Base-by-base conservation (phyloP, 345 rosid genomes). In the Hypericum androsaemum region DNA sequence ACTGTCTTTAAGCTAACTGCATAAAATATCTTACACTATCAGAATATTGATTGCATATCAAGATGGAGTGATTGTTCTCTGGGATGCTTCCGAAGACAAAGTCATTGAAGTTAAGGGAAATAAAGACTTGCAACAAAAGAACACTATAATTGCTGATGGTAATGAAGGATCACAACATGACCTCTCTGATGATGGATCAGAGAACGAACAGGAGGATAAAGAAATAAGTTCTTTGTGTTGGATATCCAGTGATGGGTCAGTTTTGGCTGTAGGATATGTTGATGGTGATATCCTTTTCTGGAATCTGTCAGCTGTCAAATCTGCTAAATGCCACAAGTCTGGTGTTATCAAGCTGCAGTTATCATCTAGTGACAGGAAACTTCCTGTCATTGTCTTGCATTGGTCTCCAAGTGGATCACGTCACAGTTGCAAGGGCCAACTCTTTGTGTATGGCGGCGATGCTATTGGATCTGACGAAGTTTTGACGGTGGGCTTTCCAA, bases 221-320 rank as follows among this genome's bases (percentile, higher is more conserved):
- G 88, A 89, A 74, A 86, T 89, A 69, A 78, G 77, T 73, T 76
- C 94, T 61, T 68, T 89, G 49, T 81, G 97, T 69, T 89, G 97
- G 97, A 87, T 89, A 59, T 80, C 94, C 38, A 54, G 74, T 47
- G 71, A 74, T 72, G 97, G 95, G 45, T 83, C 97, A 43, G 62
- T 83, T 70, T 81, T 86, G 64, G 89, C 89, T 12, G 94, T 81
- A 53, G 97, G 97, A 57, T 89, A 83, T 72, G 73, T 80, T 15
- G 97, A 86, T 64, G 95, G 97, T 36, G 97, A 89, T 71, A 78
- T 86, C 67, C 45, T 81, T 71, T 74, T 89, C 53, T 86, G 95
- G 97, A 76, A 80, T 63, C 63, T 77, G 47, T 70, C 77, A 53
- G 45, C 41, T 45, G 32, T 50, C 56, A 37, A 69, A 39, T 64